Percentiles rank a stretch among this genome's conserved stretches.
Conservation (phyloP, 2,329 filamentous ascomycete genomes). For the Paecilomyces sp. region DNA sequence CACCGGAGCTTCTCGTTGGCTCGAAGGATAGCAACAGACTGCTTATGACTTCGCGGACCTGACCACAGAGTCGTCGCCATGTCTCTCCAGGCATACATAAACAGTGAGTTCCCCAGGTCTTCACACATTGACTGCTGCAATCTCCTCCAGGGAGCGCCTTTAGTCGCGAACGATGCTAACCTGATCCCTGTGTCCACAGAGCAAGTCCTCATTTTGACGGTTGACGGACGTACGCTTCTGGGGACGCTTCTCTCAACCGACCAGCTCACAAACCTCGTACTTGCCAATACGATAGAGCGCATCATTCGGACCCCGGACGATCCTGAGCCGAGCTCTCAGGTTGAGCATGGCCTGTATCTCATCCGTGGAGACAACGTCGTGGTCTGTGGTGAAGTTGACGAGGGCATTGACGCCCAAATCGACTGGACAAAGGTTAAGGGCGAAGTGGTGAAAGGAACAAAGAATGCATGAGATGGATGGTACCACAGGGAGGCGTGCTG, state of each 20-base stretch:
- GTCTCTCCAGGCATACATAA: conserved; percentile 49
- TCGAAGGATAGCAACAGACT: background rate
- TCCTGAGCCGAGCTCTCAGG: conserved; percentile 69
- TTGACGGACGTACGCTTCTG: conserved; percentile 79
- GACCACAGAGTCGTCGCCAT: conserved; percentile 25
- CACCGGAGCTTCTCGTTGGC: background rate
- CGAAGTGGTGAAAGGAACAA: conserved; percentile 73
- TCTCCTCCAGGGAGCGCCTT: background rate
- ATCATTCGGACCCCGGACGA: conserved; percentile 84
- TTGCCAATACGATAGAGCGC: conserved; percentile 76
- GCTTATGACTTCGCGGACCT: background rate
- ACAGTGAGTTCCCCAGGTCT: conserved; percentile 37
- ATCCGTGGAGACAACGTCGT: conserved; percentile 94
- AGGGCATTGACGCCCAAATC: conserved; percentile 80
- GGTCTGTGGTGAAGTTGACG: conserved; percentile 81
- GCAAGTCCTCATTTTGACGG: conserved; percentile 84
- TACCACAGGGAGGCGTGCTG: background rate
- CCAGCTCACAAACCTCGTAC: conserved; percentile 85
- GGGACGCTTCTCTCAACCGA: conserved; percentile 82
- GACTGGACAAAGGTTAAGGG: conserved; percentile 90
- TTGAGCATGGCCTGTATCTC: conserved; percentile 81
- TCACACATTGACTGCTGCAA: background rate
- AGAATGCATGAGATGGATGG: conserved; percentile 51
- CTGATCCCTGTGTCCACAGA: conserved; percentile 48
- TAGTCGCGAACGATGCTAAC: background rate